A percentile compares a stretch with the other conserved stretches of the same genome.
Evolutionary conservation across 1,284 basidiomycete species (phyloP).

Genomic region (Ustilago trichophora): DNA sequence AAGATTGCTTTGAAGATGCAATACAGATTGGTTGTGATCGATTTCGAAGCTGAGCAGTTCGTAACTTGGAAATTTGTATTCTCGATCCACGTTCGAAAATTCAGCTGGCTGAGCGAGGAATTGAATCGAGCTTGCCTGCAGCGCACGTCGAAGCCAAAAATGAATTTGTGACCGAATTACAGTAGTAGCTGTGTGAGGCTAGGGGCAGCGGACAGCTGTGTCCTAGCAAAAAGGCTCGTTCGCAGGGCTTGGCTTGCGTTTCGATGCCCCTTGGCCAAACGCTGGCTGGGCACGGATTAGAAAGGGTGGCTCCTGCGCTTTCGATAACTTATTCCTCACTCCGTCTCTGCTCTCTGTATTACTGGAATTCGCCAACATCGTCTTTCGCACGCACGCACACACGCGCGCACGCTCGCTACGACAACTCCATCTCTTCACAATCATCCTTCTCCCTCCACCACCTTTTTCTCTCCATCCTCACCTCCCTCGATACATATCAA

Average conservation of each 20-base stretch:
- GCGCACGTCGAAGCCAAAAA: no score
- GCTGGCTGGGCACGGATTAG: conserved; percentile 8
- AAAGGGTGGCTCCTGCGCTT: conserved; percentile 38
- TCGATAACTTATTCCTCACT: neutral
- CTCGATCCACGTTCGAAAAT: conserved; percentile 16
- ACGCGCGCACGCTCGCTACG: conserved; percentile 6
- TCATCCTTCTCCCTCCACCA: conserved; percentile 11
- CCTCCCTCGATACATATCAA: neutral
- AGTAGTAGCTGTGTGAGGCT: neutral
- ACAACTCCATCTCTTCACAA: neutral
- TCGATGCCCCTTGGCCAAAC: conserved; percentile 4
- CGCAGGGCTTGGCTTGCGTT: neutral
- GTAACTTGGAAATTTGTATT: conserved; percentile 3
- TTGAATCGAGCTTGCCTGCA: no score
- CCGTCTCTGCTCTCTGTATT: neutral
- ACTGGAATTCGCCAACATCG: conserved; percentile 13
- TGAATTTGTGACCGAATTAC: neutral
- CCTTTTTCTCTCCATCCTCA: conserved; percentile 9
- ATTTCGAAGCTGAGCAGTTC: neutral
- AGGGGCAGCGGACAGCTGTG: conserved; percentile 24
- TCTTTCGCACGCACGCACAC: conserved; percentile 12
- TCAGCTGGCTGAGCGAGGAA: neutral
- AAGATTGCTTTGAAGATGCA: no score
- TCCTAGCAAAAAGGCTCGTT: neutral
- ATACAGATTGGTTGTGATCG: conserved; percentile 28